Evolutionary conservation across 75 land plant genomes (phyloP), one percentile per base, ranked within the genome.

Genomic region (Ceratopteris richardii): DNA sequence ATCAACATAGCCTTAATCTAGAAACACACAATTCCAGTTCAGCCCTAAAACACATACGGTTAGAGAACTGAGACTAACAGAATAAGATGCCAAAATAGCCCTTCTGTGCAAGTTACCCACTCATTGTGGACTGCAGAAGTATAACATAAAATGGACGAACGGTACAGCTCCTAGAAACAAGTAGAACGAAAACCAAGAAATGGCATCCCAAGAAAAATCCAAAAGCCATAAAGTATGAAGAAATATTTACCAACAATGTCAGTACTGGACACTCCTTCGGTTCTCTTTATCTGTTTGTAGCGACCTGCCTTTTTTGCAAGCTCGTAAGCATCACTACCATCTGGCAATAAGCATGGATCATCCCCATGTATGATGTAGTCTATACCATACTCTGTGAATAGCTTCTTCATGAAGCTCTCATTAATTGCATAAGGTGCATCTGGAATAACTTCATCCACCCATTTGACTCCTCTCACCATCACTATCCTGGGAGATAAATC

Each of bases 361-460:
- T 91, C 97, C 16, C 97, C 97, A 57, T 91, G 97, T 40, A 91
- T 88, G 28, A 91, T 91, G 52, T 87, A 91, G 67, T 91, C 97
- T 51, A 91, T 91, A 1, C 72, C 69, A 48, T 91, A 76, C 60
- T 91, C 88, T 23, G 75, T 76, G 27, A 91, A 91, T 25, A 91
- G 80, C 50, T 79, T 73, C 33, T 77, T 64, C 97, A 91, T 91
- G 50, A 91, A 88, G 14, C 84, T 70, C 59, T 91, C 86, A 30
- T 83, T 91, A 61, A 91, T 87, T 37, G 79, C 94, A 58, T 91
- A 91, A 16, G 97, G 97, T 48, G 94, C 88, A 75, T 84, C 78
- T 46, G 75, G 57, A 25, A 91, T 87, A 50, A 91, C 86, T 64
- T 91, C 94, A 56, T 87, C 97, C 56, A 91, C 97, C 97, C 97